Percentiles rank a stretch among this genome's conserved stretches.
Evolutionary conservation across 768 basidiomycete genomes (phyloP).

Genomic region (Leccinum variicolor): DNA sequence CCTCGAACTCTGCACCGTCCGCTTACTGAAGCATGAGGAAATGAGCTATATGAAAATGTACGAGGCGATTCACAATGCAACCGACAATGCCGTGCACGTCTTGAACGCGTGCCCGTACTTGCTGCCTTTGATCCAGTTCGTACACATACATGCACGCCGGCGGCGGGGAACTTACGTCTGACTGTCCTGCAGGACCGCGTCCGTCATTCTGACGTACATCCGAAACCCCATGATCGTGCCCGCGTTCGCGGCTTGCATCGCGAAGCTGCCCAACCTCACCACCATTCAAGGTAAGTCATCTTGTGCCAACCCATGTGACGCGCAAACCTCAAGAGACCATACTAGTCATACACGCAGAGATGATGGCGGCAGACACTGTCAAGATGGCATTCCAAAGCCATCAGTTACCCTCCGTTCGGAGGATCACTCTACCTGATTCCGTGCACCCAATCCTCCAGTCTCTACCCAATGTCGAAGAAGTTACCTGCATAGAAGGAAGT

Average conservation of each 20-base stretch:
- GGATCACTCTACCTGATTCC: slow-evolving; percentile 3
- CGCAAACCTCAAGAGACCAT: not conserved
- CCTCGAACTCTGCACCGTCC: slow-evolving; percentile 1
- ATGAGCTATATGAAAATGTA: not conserved
- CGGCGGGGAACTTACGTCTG: not conserved
- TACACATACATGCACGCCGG: not conserved
- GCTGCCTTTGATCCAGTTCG: slow-evolving; percentile 3
- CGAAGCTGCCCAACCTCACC: slow-evolving; percentile 3
- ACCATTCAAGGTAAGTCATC: slow-evolving; percentile 4
- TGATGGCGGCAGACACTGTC: slow-evolving; percentile 1
- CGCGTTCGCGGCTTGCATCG: slow-evolving; percentile 7
- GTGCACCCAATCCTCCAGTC: slow-evolving; percentile 9
- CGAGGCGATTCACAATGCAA: not conserved
- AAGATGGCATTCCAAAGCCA: slow-evolving; percentile 8
- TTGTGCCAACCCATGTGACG: not conserved
- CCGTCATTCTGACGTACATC: not conserved
- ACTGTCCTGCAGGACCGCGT: not conserved
- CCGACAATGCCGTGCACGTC: not conserved
- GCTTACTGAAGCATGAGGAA: not conserved
- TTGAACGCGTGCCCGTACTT: slow-evolving; percentile 5
- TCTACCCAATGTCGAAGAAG: slow-evolving; percentile 9
- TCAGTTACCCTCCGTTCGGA: slow-evolving; percentile 10
- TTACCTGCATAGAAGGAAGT: slow-evolving; percentile 4
- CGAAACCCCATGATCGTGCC: not conserved
- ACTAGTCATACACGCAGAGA: not conserved